Evolutionary conservation across 805 yeast genomes (phyloP).

Genomic region (Ogataea sp.): DNA sequence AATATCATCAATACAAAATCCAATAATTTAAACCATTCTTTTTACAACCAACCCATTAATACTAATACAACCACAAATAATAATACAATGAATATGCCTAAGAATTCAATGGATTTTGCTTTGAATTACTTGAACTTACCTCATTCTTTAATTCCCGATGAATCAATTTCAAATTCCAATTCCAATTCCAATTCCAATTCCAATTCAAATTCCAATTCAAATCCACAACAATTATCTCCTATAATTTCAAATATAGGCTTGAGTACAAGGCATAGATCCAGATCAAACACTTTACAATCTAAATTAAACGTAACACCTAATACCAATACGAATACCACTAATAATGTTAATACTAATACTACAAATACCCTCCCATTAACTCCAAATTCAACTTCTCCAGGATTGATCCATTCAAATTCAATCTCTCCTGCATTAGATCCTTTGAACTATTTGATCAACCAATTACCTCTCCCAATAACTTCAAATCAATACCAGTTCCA

Average conservation of each 20-base stretch:
- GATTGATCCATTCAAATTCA: conserved; percentile 5
- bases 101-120: conserved; percentile 1
- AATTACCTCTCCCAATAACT: too few relatives aligned
- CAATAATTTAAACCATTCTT: too few relatives aligned
- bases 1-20: background rate
- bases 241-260: conserved; percentile 27
- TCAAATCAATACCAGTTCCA: too few relatives aligned
- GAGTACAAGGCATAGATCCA: conserved; percentile 63
- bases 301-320: conserved; percentile 3
- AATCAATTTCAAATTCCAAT: background rate
- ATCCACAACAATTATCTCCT: conserved; percentile 9
- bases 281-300: conserved; percentile 67
- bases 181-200: too few relatives aligned
- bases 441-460: conserved; percentile 11
- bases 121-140: background rate
- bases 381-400: conserved; percentile 4
- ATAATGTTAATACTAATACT: background rate
- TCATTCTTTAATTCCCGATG: background rate
- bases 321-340: background rate
- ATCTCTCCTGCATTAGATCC: background rate
- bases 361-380: background rate
- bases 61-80: background rate
- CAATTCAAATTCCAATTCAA: too few relatives aligned
- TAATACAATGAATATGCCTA: background rate
- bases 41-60: too few relatives aligned